Evolutionary conservation across 495 filamentous ascomycete species (phyloP).

Genomic region (Hyphodiscus hymeniophilus): DNA sequence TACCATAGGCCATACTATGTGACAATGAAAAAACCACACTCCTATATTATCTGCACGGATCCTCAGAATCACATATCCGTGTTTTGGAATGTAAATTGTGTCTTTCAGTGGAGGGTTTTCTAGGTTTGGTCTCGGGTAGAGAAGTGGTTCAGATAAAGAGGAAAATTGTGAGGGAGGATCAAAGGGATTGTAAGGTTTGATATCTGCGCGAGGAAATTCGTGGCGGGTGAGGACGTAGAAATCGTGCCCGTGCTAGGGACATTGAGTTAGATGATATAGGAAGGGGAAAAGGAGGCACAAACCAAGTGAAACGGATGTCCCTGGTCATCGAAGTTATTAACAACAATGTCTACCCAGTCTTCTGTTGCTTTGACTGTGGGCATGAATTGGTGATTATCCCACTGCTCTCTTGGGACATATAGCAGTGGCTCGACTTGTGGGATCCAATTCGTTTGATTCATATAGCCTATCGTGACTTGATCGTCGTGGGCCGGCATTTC

Average conservation of each 20-base stretch:
- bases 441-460: conserved; percentile 9
- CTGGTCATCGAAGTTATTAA: conserved; percentile 45
- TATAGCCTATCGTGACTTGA: conserved; percentile 5
- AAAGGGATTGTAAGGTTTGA: conserved; percentile 24
- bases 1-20: conserved; percentile 72
- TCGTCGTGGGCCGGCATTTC: conserved; percentile 5
- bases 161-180: conserved; percentile 2
- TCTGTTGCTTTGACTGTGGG: conserved; percentile 10
- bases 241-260: conserved; percentile 20
- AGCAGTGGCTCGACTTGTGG: not conserved
- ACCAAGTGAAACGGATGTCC: conserved; percentile 42
- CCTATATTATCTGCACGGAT: conserved; percentile 62
- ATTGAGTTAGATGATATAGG: too few relatives aligned
- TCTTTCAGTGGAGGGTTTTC: conserved; percentile 22
- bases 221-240: conserved; percentile 20
- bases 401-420: not conserved
- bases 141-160: conserved; percentile 6
- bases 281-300: too few relatives aligned
- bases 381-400: conserved; percentile 23
- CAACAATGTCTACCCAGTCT: conserved; percentile 38
- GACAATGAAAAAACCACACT: conserved; percentile 74
- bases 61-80: conserved; percentile 45
- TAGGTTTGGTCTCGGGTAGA: conserved; percentile 9
- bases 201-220: not conserved
- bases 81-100: conserved; percentile 20